Base-by-base conservation (phyloP, 495 filamentous ascomycete species). In the Xylaria flabelliformis region DNA sequence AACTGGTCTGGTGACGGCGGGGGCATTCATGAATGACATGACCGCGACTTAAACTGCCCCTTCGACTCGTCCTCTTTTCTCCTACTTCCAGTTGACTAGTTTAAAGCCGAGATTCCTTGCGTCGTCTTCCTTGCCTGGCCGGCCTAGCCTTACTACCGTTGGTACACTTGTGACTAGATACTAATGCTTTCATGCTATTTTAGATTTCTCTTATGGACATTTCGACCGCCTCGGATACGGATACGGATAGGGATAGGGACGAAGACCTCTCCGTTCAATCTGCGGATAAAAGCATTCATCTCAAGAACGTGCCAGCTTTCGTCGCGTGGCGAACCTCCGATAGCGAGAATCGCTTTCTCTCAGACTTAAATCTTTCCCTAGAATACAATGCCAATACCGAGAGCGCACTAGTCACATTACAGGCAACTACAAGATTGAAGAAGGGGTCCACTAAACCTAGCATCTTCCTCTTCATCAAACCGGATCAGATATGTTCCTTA, bases 391-490 rank as follows among this genome's bases (percentile, higher is more conserved):
- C 48, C n/a, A 7, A 21, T 67, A 44, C 34, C 13, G 41, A 67
- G 26, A 67, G 8, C 0, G 34, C 65, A 10, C 36, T 55, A 0
- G 13, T 67, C 65, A 32, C 21, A 17, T 56, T 67, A 55, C 48
- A 56, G 42, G 21, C 65, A 3, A 26, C 36, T 19, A 67, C 50
- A 17, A 67, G 50, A 32, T 15, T 67, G 50, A 67, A 67, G 15
- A 67, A 67, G 13, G 65, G 65, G 3, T 34, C 32, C 10, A 9
- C 34, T 0, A 67, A 56, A 29, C 65, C 48, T 1, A 36, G 32
- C 19, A 55, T 67, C 50, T 67, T 41, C 36, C 50, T 67, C 10
- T 67, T 55, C 24, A 15, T 56, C 50, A 67, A 56, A 44, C 65
- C 65, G 34, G 50, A 56, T 4, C 48, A 67, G 34, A 67, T 67